Conservation (phyloP, 306 rosid genomes). For the Prosopis cineraria region DNA sequence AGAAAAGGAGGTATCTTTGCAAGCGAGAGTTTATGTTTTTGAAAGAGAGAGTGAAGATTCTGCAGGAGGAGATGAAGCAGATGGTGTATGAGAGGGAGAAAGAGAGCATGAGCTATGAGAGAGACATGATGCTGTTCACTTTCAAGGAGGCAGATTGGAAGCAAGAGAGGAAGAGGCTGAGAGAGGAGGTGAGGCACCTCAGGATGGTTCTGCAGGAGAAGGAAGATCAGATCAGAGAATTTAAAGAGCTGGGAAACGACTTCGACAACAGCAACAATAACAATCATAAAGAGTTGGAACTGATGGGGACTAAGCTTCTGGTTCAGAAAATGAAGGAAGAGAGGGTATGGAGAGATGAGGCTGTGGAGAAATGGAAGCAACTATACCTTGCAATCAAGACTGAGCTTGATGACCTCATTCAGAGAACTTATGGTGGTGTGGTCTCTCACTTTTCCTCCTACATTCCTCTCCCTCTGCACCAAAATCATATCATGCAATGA, state of each 20-base stretch:
- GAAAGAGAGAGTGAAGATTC: slow-evolving; percentile 61
- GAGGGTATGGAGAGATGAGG: slow-evolving; percentile 76
- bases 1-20: slow-evolving; percentile 35
- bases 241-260: slow-evolving; percentile 31
- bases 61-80: slow-evolving; percentile 66
- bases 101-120: slow-evolving; percentile 58
- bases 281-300: slow-evolving; percentile 52
- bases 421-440: slow-evolving; percentile 73
- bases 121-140: slow-evolving; percentile 69
- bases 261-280: not conserved
- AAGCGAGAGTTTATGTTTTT: slow-evolving; percentile 43
- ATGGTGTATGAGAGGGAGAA: slow-evolving; percentile 64
- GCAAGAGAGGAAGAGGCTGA: slow-evolving; percentile 74
- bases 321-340: slow-evolving; percentile 76
- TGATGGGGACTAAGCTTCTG: slow-evolving; percentile 54
- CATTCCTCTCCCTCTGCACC: not conserved
- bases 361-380: slow-evolving; percentile 95
- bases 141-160: slow-evolving; percentile 90
- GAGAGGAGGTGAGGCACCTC: slow-evolving; percentile 69
- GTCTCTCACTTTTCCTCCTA: slow-evolving; percentile 15
- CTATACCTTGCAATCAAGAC: slow-evolving; percentile 82
- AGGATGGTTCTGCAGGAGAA: slow-evolving; percentile 65
- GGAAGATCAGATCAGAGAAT: slow-evolving; percentile 56
- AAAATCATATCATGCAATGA: not conserved
- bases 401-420: slow-evolving; percentile 95